These are phyloP conservation scores for Thinopyrum obtusiflorum DNA, from an alignment of 202 grass and related monocot species.

Conservation along the genomic window DNA sequence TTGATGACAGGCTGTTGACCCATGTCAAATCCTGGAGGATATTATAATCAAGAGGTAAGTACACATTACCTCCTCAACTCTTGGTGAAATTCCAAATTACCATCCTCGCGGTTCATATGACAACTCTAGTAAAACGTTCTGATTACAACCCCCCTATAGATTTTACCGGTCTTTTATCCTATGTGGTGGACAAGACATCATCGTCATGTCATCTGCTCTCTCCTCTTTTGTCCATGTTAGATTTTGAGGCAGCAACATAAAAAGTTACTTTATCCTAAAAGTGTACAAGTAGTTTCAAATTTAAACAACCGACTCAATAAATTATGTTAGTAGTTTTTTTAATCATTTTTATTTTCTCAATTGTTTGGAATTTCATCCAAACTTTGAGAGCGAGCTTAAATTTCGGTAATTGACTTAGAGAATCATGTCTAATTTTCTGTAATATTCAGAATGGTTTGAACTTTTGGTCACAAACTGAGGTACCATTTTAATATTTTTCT, in stretches of 20 bases:
- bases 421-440: neutral
- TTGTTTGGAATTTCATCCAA: neutral
- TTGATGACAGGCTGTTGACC: conserved; percentile 29
- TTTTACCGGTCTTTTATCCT: neutral
- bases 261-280: no score
- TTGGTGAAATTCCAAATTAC: neutral
- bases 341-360: neutral
- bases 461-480: neutral
- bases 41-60: neutral
- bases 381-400: neutral
- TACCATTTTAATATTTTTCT: neutral
- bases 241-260: no score
- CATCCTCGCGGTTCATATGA: neutral
- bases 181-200: neutral
- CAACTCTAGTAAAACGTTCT: neutral
- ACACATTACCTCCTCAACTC: neutral
- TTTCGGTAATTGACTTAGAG: neutral
- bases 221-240: no score
- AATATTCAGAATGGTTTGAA: neutral
- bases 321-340: no score
- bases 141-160: neutral
- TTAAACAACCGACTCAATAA: no score
- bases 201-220: no score
- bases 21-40: conserved; percentile 35
- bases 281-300: no score